Base-by-base conservation (phyloP, 345 rosid species). In the Eutrema japonicum region DNA sequence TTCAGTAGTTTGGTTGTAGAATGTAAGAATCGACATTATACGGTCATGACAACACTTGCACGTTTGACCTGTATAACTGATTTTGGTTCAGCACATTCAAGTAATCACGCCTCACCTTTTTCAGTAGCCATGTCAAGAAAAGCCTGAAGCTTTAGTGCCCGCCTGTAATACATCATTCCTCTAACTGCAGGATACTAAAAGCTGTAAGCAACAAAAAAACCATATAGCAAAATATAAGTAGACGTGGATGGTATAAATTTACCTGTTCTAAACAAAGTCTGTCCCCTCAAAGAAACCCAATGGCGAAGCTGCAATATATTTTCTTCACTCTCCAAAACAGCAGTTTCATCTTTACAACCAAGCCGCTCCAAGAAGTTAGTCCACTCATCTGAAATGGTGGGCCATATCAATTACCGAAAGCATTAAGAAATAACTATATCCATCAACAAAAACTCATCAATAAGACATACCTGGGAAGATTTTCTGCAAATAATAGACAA, bases 161-260 rank as follows among this genome's bases (percentile, higher is more conserved):
- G 86, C 84, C 92, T 83, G 78, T 90, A 95, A 71, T 95, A 95
- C 99, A 92, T 92, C 99, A 95, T 95, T 49, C 99, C 99, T 82
- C 99, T 83, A 68, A 95, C 96, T 95, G 93, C 80, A 82, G 41
- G 26, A 65, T 60, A 64, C 27, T 41, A 38, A 41, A 26, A 10
- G 14, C 45, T 56, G 72, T 82, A 42, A 77, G 84, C 27, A 45
- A 33, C 46, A 69, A 40, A 50, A 36, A 53, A 66, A 12, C 30
- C 45, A 73, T 68, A 22, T 29, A 37, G 32, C 18, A 42, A 58
- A 36, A 22, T 61, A 50, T 50, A 55, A 55, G 51, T 46, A 57
- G 41, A 36, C 12, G 3, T 65, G 45, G 61, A 43, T 50, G 63
- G 53, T 65, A 77, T 69, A 67, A 74, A 38, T 80, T 22, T 77